Conservation (phyloP, 2,329 filamentous ascomycete species). For the Cryphonectria nitschkei region DNA sequence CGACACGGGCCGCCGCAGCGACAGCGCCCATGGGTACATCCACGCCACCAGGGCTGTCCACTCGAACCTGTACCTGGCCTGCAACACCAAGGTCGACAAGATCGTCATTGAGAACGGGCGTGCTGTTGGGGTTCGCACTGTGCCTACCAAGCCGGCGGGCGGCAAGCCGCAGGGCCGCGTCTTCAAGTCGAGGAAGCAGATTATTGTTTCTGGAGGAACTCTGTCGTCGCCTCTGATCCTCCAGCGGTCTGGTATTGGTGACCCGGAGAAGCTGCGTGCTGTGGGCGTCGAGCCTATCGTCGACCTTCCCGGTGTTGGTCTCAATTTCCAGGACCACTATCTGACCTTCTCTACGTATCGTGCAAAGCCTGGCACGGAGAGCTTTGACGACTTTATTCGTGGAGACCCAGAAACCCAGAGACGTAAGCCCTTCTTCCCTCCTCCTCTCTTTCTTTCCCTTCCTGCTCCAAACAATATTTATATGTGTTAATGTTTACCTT, state of each 20-base stretch:
- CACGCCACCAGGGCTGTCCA: slow-evolving; percentile 74
- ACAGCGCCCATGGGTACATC: slow-evolving; percentile 78
- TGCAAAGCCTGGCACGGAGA: slow-evolving; percentile 75
- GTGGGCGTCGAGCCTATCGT: slow-evolving; percentile 71
- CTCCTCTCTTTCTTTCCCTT: neutral
- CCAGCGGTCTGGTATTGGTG: slow-evolving; percentile 73
- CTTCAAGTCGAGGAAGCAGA: slow-evolving; percentile 73
- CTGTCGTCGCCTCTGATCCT: slow-evolving; percentile 75
- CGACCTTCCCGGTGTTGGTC: slow-evolving; percentile 72
- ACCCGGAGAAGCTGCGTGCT: slow-evolving; percentile 71
- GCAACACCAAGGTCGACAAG: slow-evolving; percentile 79
- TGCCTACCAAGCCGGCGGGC: slow-evolving; percentile 68
- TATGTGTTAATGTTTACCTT: neutral
- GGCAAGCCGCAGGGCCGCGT: slow-evolving; percentile 49
- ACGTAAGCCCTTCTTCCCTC: slow-evolving; percentile 39
- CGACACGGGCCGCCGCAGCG: slow-evolving; percentile 71
- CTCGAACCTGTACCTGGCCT: slow-evolving; percentile 71
- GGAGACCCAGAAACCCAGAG: slow-evolving; percentile 76
- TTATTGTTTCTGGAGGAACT: slow-evolving; percentile 74
- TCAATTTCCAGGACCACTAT: slow-evolving; percentile 80
- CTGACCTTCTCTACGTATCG: slow-evolving; percentile 72
- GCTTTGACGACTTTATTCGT: slow-evolving; percentile 79
- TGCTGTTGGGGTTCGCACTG: slow-evolving; percentile 72
- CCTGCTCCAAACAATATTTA: slow-evolving; percentile 18
- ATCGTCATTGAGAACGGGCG: slow-evolving; percentile 73